A percentile compares a stretch with the other conserved stretches of the same genome.
Evolutionary conservation across 108 stramenopile genomes (phyloP).

Genomic region (Schizochytrium sp.): DNA sequence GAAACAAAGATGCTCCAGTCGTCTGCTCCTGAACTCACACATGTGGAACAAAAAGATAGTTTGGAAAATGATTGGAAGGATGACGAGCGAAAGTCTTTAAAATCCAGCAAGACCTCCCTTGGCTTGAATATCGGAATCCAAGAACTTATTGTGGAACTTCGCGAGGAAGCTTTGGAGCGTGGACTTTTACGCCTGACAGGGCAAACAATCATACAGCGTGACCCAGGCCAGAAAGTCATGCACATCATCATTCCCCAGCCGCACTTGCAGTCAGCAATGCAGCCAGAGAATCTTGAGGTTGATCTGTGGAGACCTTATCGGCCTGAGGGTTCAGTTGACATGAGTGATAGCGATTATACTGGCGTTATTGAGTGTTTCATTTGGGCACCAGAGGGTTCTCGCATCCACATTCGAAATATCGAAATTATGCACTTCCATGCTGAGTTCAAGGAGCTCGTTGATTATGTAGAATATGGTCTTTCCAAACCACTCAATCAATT

Average conservation of each 20-base stretch:
- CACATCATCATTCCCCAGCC: background rate
- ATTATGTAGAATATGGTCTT: constrained; percentile 26
- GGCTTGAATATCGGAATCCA: background rate
- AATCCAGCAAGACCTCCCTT: background rate
- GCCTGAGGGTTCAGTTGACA: background rate
- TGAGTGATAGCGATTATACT: background rate
- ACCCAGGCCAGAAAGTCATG: background rate
- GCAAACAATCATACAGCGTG: background rate
- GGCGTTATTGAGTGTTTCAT: background rate
- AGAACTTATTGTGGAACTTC: background rate
- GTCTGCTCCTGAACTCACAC: too few relatives aligned
- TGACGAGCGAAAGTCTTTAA: background rate
- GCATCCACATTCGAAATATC: background rate
- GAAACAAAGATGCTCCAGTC: too few relatives aligned
- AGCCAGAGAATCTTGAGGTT: background rate
- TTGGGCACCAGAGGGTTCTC: background rate
- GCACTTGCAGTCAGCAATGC: background rate
- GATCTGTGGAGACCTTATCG: background rate
- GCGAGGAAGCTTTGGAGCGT: constrained; percentile 7
- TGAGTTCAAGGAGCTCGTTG: background rate
- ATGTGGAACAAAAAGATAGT: too few relatives aligned
- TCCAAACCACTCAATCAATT: background rate
- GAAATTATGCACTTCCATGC: constrained; percentile 29
- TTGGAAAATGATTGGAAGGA: background rate
- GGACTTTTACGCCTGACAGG: background rate